A percentile compares a stretch with the other conserved stretches of the same genome.
These are phyloP conservation scores for Rhodotorula taiwanensis DNA, from an alignment of 768 basidiomycete species.

Conservation along the genomic window DNA sequence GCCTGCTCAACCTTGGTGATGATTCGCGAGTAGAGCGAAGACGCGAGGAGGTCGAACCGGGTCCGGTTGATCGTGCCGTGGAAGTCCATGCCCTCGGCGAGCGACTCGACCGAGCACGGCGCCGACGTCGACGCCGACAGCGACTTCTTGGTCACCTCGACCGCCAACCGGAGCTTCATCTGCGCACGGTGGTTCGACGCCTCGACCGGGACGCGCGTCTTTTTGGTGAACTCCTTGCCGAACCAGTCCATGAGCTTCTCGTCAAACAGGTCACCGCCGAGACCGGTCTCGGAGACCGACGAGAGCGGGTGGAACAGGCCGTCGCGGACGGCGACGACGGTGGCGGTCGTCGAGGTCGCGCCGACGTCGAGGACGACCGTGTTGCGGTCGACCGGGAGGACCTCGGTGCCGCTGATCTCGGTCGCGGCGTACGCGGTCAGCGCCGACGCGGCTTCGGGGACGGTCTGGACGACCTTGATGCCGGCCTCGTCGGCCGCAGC, in stretches of 20 bases:
- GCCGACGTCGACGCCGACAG: constrained; percentile 78
- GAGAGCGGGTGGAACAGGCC: constrained; percentile 66
- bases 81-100: constrained; percentile 89
- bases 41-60: constrained; percentile 48
- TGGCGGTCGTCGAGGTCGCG: constrained; percentile 61
- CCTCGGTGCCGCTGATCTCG: constrained; percentile 43
- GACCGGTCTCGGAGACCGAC: constrained; percentile 46
- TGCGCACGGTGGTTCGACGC: constrained; percentile 72
- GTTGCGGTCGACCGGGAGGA: constrained; percentile 55
- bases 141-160: constrained; percentile 91
- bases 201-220: constrained; percentile 68
- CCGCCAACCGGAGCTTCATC: constrained; percentile 84
- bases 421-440: constrained; percentile 48
- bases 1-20: constrained; percentile 44
- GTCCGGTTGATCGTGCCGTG: constrained; percentile 58
- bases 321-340: constrained; percentile 61
- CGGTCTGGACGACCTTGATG: constrained; percentile 71
- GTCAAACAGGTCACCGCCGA: constrained; percentile 70
- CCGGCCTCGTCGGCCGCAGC: constrained; percentile 73
- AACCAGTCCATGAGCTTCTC: constrained; percentile 81
- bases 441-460: constrained; percentile 80
- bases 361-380: constrained; percentile 77
- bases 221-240: constrained; percentile 92
- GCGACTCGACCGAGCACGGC: constrained; percentile 84
- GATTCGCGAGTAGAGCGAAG: constrained; percentile 31